Evolutionary conservation across 306 rosid species (phyloP).

Genomic region (Glycine latifolia): DNA sequence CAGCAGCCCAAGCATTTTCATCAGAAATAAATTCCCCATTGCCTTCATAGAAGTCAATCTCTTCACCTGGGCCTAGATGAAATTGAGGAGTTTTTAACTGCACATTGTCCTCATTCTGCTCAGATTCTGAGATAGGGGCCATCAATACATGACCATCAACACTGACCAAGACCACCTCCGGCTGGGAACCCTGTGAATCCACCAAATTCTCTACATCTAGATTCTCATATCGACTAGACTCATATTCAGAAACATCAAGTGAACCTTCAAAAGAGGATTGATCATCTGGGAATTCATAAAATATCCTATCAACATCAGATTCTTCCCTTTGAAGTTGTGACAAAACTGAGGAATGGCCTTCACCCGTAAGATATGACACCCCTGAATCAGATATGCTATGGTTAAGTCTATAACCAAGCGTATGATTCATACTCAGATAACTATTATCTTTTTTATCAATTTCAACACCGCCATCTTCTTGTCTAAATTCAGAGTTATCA

Average conservation of each 20-base stretch:
- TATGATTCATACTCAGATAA: too few relatives aligned
- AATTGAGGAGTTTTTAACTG: conserved; percentile 83
- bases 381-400: conserved; percentile 69
- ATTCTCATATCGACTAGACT: conserved; percentile 61
- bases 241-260: conserved; percentile 68
- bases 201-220: conserved; percentile 59
- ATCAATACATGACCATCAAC: conserved; percentile 89
- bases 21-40: conserved; percentile 63
- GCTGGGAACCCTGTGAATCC: conserved; percentile 62
- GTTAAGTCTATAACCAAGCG: conserved; percentile 55
- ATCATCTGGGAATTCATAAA: conserved; percentile 75
- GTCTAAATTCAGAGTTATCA: conserved; percentile 40
- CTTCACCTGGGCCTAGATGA: conserved; percentile 91
- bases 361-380: conserved; percentile 55
- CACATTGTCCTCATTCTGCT: conserved; percentile 69
- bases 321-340: conserved; percentile 54
- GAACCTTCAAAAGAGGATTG: conserved; percentile 73
- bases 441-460: conserved; percentile 29
- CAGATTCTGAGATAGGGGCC: conserved; percentile 83
- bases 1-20: conserved; percentile 75
- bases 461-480: conserved; percentile 37
- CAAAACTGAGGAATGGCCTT: conserved; percentile 42
- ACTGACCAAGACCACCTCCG: conserved; percentile 85
- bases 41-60: conserved; percentile 73
- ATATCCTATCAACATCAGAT: conserved; percentile 68